phyloP scores from a whole-genome alignment of 495 filamentous ascomycete genomes.

The Paragyromitra xinjiangensis region DNA sequence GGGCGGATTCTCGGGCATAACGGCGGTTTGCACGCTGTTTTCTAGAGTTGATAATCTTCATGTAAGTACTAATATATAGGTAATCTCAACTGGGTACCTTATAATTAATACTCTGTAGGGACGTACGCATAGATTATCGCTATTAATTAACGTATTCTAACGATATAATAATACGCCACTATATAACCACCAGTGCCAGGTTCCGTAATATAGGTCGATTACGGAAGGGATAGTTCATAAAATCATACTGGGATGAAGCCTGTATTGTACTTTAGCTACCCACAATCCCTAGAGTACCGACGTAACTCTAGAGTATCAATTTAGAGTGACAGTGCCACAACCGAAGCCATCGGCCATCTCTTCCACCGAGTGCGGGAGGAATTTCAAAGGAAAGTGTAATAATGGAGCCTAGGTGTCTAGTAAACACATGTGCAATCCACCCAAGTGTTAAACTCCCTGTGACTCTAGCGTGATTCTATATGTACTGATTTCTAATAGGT shows the following conservation, averaged over 20 bases:
- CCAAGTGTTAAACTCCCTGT: neutral
- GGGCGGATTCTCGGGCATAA: no score
- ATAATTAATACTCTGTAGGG: no score
- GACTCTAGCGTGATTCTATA: neutral
- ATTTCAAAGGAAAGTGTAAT: neutral
- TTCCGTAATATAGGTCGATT: neutral
- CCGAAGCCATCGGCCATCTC: constrained; percentile 9
- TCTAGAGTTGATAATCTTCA: no score
- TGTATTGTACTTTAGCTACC: neutral
- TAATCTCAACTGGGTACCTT: no score
- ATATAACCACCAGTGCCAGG: neutral
- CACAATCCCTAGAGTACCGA: neutral
- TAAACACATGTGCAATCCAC: neutral
- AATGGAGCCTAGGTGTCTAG: neutral
- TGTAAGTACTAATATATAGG: no score
- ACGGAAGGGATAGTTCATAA: neutral
- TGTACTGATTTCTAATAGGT: neutral
- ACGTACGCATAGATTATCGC: no score
- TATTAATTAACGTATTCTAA: neutral
- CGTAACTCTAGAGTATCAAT: neutral
- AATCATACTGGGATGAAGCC: constrained; percentile 15
- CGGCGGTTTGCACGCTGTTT: no score
- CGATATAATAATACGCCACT: neutral
- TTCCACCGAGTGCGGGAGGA: neutral
- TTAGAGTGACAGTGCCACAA: constrained; percentile 1